Percentiles rank a stretch among this genome's conserved stretches.
Evolutionary conservation across 805 yeast genomes (phyloP).

Genomic region (Candida suzukii): DNA sequence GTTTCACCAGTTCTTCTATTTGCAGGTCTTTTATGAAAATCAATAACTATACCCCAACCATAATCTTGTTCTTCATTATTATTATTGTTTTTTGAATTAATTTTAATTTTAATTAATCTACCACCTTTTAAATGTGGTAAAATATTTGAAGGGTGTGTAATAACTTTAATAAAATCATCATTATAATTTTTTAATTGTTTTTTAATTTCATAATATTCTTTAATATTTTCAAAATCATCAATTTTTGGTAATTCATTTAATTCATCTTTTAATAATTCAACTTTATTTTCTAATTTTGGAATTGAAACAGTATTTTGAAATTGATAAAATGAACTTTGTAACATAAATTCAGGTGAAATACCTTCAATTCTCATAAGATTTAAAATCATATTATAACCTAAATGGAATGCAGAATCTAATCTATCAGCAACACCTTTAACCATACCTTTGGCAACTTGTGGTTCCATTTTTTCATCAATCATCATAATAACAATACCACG

Average conservation of each 20-base stretch:
- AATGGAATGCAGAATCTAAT: conserved; percentile 93
- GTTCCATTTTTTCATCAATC: conserved; percentile 99
- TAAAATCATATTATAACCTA: conserved; percentile 95
- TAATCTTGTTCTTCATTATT: conserved; percentile 59
- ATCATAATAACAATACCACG: conserved; percentile 98
- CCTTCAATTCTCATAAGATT: conserved; percentile 97
- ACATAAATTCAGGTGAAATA: conserved; percentile 95
- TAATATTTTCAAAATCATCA: conserved; percentile 68
- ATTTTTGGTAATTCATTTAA: conserved; percentile 40
- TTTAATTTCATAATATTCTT: conserved; percentile 74
- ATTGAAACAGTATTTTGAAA: conserved; percentile 91
- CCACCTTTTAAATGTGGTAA: conserved; percentile 86
- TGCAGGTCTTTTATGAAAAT: conserved; percentile 59
- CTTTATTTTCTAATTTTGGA: conserved; percentile 69
- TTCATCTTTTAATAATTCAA: conserved; percentile 45
- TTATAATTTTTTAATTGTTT: conserved; percentile 65
- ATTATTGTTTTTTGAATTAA: conserved; percentile 55
- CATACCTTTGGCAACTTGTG: conserved; percentile 98
- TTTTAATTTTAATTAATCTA: conserved; percentile 63
- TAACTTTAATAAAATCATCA: conserved; percentile 69
- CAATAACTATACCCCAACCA: conserved; percentile 95
- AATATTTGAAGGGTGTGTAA: conserved; percentile 86
- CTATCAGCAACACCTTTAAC: conserved; percentile 98
- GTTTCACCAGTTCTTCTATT: conserved; percentile 44
- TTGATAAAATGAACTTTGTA: conserved; percentile 89